Base-by-base conservation (phyloP, 768 basidiomycete species). In the Phylloporus rhodoxanthus region DNA sequence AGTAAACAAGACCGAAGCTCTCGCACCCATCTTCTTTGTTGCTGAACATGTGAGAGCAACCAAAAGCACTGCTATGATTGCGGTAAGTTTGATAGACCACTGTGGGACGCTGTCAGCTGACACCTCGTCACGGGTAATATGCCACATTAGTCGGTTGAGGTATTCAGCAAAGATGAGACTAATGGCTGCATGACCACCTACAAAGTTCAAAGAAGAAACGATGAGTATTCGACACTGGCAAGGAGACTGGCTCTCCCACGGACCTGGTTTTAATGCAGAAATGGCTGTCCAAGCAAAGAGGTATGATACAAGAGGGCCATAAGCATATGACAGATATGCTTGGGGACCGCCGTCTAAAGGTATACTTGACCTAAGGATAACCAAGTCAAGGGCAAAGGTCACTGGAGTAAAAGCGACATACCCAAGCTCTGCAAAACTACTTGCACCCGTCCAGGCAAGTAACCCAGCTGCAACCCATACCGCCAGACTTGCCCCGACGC, bases 211-310 rank as follows among this genome's bases (percentile, higher is more conserved):
- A 38, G 25, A 26, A 26, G 40, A 41, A 32, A 43, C 36, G 5
- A 55, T 51, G 41, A 54, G 41, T 13, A 20, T 42, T 11, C 8
- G 17, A n/a, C 14, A 2, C 2, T 30, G 3, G 5, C 5, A 37
- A 6, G 15, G 14, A 11, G 43, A 25, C 45, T 6, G 25, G 41
- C 32, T 3, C 19, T 40, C 45, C 58, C 2, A 55, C 69, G 45
- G 57, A 85, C 86, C 85, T 61, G 93, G 92, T 62, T 85, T 92
- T 15, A 95, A 70, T 14, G 88, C 87, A 34, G 87, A 85, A 47
- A 94, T 94, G 4, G 91, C 86, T 13, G 91, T 93, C 91, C 93
- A 99, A 14, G 92, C 85, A 69, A 91, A 99, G 9, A 96, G 76
- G 65, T 91, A 99, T 8, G 93, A 91, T 33, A 85, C 72, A 15